These are phyloP conservation scores for Cercophora sp. DNA, from an alignment of 495 filamentous ascomycete genomes.

Conservation along the genomic window DNA sequence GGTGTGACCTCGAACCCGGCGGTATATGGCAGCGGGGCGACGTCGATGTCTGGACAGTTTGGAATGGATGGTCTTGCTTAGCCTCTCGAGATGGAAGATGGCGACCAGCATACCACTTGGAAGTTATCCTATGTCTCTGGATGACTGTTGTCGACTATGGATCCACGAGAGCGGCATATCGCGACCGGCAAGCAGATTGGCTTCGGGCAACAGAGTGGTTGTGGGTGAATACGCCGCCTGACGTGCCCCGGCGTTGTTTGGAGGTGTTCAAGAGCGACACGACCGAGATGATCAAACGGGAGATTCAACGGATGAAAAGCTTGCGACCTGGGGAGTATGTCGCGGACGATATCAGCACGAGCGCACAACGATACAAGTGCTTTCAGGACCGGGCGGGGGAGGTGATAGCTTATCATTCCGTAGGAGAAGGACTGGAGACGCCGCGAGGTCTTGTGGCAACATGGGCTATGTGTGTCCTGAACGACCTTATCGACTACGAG, in stretches of 20 bases:
- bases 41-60: not conserved
- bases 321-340: not conserved
- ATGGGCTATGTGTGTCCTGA: conserved; percentile 1
- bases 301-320: not conserved
- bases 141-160: not conserved
- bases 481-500: not conserved
- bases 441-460: not conserved
- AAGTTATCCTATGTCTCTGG: not conserved
- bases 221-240: not conserved
- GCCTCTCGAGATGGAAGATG: not conserved
- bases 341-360: not conserved
- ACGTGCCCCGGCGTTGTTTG: not conserved
- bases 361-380: not conserved
- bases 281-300: not conserved
- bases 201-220: not conserved
- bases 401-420: conserved; percentile 2
- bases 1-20: conserved; percentile 5
- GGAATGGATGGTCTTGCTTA: conserved; percentile 2
- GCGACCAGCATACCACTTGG: not conserved
- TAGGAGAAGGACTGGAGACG: conserved; percentile 2
- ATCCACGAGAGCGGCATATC: not conserved
- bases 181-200: not conserved
- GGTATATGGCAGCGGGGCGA: not conserved
- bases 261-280: not conserved
- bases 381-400: conserved; percentile 2